These are phyloP conservation scores for Styphnolobium japonicum DNA, from an alignment of 306 rosid species.

Conservation along the genomic window DNA sequence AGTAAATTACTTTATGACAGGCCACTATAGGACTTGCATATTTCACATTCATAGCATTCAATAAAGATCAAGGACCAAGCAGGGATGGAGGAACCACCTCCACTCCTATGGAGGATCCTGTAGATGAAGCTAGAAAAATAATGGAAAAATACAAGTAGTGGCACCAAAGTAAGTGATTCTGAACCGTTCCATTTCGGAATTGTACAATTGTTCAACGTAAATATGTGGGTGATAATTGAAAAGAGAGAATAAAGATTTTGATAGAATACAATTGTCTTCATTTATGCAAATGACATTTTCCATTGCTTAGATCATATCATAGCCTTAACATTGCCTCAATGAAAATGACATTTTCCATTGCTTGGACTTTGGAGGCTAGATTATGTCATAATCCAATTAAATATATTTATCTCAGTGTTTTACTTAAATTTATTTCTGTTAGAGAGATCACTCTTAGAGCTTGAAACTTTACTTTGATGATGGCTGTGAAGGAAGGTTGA, in stretches of 20 bases:
- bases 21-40: slow-evolving; percentile 66
- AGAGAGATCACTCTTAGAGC: not conserved
- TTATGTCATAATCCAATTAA: not conserved
- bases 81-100: slow-evolving; percentile 10
- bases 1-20: slow-evolving; percentile 34
- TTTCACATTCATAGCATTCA: slow-evolving; percentile 55
- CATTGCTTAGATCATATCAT: not conserved
- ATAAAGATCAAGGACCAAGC: slow-evolving; percentile 55
- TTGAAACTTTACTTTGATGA: not conserved
- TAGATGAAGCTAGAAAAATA: slow-evolving; percentile 75
- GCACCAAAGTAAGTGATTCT: slow-evolving; percentile 3
- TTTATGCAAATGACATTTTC: not conserved
- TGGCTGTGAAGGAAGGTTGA: not conserved
- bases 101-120: slow-evolving; percentile 44
- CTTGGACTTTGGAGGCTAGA: not conserved
- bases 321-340: too few relatives aligned
- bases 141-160: slow-evolving; percentile 72
- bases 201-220: not conserved
- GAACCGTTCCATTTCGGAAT: not conserved
- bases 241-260: not conserved
- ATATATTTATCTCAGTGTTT: not conserved
- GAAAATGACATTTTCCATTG: not conserved
- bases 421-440: not conserved
- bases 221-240: not conserved
- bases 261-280: not conserved